Percentiles rank a stretch among this genome's conserved stretches.
These are phyloP conservation scores for Chaetoceros tenuissimus DNA, from an alignment of 108 stramenopile genomes.

Conservation along the genomic window DNA sequence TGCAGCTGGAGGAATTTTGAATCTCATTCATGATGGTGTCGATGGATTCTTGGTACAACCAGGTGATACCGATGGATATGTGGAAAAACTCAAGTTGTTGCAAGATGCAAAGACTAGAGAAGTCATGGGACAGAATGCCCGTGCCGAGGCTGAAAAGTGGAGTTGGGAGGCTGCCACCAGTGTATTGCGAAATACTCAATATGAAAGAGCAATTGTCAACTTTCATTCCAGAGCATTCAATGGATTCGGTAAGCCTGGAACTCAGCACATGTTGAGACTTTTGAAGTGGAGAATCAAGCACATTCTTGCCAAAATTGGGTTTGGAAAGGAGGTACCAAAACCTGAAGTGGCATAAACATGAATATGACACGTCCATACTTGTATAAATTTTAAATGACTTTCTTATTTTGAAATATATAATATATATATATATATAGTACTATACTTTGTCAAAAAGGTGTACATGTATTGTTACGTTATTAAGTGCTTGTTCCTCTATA, in stretches of 20 bases:
- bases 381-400: no score
- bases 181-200: constrained; percentile 76
- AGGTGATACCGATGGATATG: constrained; percentile 44
- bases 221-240: constrained; percentile 76
- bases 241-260: constrained; percentile 56
- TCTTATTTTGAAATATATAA: no score
- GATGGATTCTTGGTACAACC: constrained; percentile 63
- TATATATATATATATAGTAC: no score
- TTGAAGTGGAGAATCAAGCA: constrained; percentile 30
- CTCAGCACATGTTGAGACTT: constrained; percentile 38
- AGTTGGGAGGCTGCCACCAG: constrained; percentile 88
- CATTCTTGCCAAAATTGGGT: not conserved
- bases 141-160: constrained; percentile 76
- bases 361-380: no score
- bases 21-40: constrained; percentile 62
- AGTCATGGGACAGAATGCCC: constrained; percentile 59
- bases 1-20: constrained; percentile 69
- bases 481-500: no score
- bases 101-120: constrained; percentile 40
- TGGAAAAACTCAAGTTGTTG: constrained; percentile 38
- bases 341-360: no score
- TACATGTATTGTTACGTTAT: no score
- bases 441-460: no score
- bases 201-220: constrained; percentile 78
- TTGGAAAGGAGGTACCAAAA: not conserved